phyloP scores from a whole-genome alignment of 371 early-diverging fungal species.

The Apophysomyces ossiformis region DNA sequence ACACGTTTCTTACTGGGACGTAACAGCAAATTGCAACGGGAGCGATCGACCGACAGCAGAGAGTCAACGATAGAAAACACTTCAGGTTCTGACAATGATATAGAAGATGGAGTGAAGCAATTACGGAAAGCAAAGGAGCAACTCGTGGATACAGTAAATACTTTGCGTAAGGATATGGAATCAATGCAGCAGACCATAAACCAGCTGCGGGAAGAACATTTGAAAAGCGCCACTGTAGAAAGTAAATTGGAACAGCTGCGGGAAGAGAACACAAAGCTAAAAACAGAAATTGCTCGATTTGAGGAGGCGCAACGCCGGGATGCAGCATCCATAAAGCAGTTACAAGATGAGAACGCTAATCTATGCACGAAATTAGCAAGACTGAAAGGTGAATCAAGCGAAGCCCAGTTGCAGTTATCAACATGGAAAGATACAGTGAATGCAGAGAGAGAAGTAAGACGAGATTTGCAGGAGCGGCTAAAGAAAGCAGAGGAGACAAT shows the following conservation, averaged over 20 bases:
- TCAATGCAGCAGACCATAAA: conserved; percentile 1
- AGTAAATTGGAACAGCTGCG: neutral
- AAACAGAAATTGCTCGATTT: neutral
- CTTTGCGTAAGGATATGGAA: neutral
- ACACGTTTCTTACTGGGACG: neutral
- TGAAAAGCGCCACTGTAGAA: neutral
- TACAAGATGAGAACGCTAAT: neutral
- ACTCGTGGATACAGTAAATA: neutral
- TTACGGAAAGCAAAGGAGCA: neutral
- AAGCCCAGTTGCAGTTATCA: neutral
- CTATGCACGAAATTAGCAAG: neutral
- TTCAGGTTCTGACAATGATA: neutral
- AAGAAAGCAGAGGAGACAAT: neutral
- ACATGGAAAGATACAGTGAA: conserved; percentile 4
- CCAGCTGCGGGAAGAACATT: neutral
- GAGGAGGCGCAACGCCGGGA: neutral
- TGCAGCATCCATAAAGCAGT: neutral
- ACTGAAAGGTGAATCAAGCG: neutral
- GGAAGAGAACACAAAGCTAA: neutral
- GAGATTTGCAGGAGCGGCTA: neutral
- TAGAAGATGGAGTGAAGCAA: neutral
- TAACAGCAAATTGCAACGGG: neutral
- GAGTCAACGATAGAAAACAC: neutral
- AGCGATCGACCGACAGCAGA: neutral
- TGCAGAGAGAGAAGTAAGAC: neutral